Conservation (phyloP, 768 basidiomycete species). For the Daedaleopsis sinensis region DNA sequence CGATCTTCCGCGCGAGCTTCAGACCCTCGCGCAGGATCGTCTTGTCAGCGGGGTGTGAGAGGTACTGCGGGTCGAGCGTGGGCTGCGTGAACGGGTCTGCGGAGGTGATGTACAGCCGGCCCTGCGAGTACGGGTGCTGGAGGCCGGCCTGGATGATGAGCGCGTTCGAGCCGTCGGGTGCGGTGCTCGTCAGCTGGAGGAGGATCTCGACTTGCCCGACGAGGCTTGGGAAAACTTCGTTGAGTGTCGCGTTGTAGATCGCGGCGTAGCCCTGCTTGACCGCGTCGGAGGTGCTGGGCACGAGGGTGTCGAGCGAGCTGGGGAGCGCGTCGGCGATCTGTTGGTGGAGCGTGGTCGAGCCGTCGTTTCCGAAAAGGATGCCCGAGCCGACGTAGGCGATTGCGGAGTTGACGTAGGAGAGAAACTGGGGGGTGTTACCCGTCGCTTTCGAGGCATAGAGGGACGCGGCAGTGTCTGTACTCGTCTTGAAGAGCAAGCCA, state of each 20-base stretch:
- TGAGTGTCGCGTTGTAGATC: conserved; percentile 49
- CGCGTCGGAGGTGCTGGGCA: conserved; percentile 45
- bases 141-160: conserved; percentile 66
- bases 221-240: conserved; percentile 41
- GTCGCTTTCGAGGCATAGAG: conserved; percentile 33
- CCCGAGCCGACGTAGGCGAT: conserved; percentile 61
- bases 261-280: conserved; percentile 59
- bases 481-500: conserved; percentile 41
- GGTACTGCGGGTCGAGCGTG: conserved; percentile 68
- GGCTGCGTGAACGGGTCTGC: conserved; percentile 61
- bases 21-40: no score
- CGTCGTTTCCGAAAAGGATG: conserved; percentile 44
- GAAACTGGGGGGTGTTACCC: conserved; percentile 35
- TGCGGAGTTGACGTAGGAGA: conserved; percentile 65
- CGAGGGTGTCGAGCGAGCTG: conserved; percentile 39
- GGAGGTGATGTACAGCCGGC: conserved; percentile 63
- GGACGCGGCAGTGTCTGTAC: conserved; percentile 40
- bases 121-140: conserved; percentile 68
- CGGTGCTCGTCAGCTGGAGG: conserved; percentile 43
- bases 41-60: conserved; percentile 55
- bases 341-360: conserved; percentile 34
- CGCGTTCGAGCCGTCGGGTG: conserved; percentile 40
- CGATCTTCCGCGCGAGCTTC: conserved; percentile 60
- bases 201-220: conserved; percentile 64
- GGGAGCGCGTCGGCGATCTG: conserved; percentile 36